These are phyloP conservation scores for Saccharum officinarum DNA, from an alignment of 176 grass and related monocot species.

Conservation along the genomic window DNA sequence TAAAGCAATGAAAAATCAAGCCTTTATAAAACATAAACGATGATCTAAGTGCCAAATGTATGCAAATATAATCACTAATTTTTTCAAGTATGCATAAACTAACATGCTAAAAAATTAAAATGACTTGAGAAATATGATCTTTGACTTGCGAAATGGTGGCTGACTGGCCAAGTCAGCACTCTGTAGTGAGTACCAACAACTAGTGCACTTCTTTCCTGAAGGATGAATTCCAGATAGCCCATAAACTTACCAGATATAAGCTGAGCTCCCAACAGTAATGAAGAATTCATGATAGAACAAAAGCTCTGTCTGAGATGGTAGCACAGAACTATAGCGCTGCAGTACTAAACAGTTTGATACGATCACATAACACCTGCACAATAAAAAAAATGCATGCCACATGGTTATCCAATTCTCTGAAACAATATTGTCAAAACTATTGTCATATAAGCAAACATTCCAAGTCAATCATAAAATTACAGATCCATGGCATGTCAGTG, in stretches of 20 bases:
- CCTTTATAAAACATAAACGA: not conserved
- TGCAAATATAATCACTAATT: not conserved
- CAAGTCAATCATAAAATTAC: not conserved
- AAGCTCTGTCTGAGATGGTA: not conserved
- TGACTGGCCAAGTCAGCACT: not conserved
- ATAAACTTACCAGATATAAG: not conserved
- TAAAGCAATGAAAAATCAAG: not conserved
- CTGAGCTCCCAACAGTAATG: not conserved
- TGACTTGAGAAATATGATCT: slow-evolving; percentile 6
- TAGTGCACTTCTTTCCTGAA: not conserved
- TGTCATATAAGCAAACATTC: not conserved
- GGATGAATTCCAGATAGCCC: not conserved
- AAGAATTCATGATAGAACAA: slow-evolving; percentile 9
- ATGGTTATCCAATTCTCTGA: slow-evolving; percentile 2
- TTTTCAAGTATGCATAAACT: not conserved
- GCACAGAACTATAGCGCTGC: not conserved
- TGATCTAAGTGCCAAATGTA: not conserved
- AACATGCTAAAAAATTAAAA: slow-evolving; percentile 2
- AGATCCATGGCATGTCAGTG: slow-evolving; percentile 9
- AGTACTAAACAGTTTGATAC: slow-evolving; percentile 16
- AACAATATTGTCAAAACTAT: not conserved
- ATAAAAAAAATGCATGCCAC: not conserved
- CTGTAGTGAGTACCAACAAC: not conserved
- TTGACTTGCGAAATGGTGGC: not conserved
- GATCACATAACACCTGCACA: slow-evolving; percentile 20